Evolutionary conservation across 2,329 filamentous ascomycete genomes (phyloP), one percentile per base, ranked within the genome.

Genomic region (Grosmannia serpens): DNA sequence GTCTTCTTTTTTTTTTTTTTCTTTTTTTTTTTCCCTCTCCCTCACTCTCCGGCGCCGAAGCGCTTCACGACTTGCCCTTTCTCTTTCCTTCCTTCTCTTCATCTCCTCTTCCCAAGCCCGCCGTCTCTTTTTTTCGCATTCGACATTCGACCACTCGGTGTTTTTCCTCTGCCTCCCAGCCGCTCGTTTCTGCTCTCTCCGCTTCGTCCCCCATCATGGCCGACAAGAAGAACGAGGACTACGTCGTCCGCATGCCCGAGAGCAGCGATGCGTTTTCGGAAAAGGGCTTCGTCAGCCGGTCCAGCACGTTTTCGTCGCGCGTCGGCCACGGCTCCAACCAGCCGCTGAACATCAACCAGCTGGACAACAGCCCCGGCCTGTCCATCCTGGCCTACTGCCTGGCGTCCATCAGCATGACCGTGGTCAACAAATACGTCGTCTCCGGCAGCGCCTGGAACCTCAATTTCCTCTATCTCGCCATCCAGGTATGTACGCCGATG

Each of bases 391-490:
- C 89, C 54, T 99, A 99, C 78, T 99, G 94, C 74, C 78, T 88
- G 67, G 89, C 92, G 57, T 96, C 91, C n/a, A 99, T 99, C 70
- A 83, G 92, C 72, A 99, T 99, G 94, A 99, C 94, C 9, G 89
- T 96, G n/a, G 94, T 95, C 72, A 99, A 99, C 77, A 99, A 99
- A 80, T 99, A 95, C 72, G 91, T 96, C 62, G 84, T 99, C 53
- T 96, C 90, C 9, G 94, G 94, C 61, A 80, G 82, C 56, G 83
- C 87, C 65, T 99, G 95, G 83, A 99, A 99, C 75, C 76, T 99
- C 67, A 96, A 95, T 75, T 96, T 97, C 74, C 89, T 99, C 75
- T 87, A 96, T 67, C 83, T 99, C 61, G 87, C 84, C 62, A 81
- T 97, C 61, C 94, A 97, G 85, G 92, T 96, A 83, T 68, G 83